phyloP scores from a whole-genome alignment of 2,329 filamentous ascomycete species.

The Elsinoe arachidis region DNA sequence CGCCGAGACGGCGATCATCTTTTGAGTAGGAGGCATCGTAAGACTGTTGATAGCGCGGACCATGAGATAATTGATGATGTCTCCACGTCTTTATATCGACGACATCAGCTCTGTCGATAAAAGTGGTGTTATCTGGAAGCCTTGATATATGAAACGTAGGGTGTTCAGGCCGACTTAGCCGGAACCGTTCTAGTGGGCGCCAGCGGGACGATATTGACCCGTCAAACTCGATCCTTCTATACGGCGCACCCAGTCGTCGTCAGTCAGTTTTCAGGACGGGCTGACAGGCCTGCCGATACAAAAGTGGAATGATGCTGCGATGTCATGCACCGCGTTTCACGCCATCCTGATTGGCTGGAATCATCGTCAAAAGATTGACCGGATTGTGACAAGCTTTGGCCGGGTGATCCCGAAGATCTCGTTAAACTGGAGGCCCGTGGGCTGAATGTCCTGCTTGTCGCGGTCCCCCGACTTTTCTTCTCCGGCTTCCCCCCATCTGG shows the following conservation, averaged over 20 bases:
- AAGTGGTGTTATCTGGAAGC: background rate
- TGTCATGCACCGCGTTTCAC: background rate
- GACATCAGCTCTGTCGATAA: background rate
- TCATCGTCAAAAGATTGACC: background rate
- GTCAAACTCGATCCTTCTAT: background rate
- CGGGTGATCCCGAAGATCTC: background rate
- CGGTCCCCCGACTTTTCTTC: background rate
- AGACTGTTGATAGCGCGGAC: background rate
- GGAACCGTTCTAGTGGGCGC: background rate
- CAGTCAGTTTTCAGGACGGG: too few species aligned
- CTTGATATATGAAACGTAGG: background rate
- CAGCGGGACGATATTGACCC: background rate
- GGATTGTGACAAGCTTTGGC: background rate
- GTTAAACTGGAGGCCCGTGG: background rate
- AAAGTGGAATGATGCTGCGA: background rate
- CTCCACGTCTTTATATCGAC: background rate
- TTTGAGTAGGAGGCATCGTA: constrained; percentile 2
- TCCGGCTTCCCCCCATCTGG: background rate
- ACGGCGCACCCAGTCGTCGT: too few species aligned
- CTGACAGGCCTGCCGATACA: background rate
- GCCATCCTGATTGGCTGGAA: background rate
- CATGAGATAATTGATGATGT: background rate
- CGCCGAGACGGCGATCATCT: constrained; percentile 3
- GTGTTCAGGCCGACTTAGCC: background rate
- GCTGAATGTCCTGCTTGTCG: background rate